Conservation (phyloP, 2,329 filamentous ascomycete genomes). For the Thielaviopsis ethacetica region DNA sequence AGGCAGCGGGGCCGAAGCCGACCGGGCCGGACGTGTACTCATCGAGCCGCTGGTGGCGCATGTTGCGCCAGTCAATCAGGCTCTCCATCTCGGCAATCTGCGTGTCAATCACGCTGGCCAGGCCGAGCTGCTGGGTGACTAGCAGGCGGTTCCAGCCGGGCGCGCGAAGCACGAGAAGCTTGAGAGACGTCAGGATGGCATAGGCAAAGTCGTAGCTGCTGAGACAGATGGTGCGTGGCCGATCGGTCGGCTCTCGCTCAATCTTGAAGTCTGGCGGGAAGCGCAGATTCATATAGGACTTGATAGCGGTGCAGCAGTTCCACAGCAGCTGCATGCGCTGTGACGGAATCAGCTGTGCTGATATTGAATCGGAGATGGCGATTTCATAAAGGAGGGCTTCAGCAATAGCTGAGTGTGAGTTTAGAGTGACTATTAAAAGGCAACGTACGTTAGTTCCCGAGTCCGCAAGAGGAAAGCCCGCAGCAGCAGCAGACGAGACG, state of each 20-base stretch:
- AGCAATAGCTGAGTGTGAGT: slow-evolving; percentile 27
- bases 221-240: slow-evolving; percentile 27
- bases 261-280: slow-evolving; percentile 15
- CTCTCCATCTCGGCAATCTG: slow-evolving; percentile 19
- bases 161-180: slow-evolving; percentile 27
- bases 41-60: slow-evolving; percentile 6
- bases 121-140: slow-evolving; percentile 22
- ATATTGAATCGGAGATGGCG: slow-evolving; percentile 23
- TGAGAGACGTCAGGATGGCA: slow-evolving; percentile 28
- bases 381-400: slow-evolving; percentile 32
- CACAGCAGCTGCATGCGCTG: slow-evolving; percentile 30
- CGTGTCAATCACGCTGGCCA: slow-evolving; percentile 18
- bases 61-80: slow-evolving; percentile 15
- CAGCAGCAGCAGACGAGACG: neutral
- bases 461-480: neutral
- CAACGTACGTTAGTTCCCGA: too few relatives aligned
- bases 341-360: slow-evolving; percentile 19
- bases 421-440: slow-evolving; percentile 20
- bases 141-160: slow-evolving; percentile 29
- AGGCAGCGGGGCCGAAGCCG: neutral
- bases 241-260: slow-evolving; percentile 16
- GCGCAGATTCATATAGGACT: slow-evolving; percentile 24
- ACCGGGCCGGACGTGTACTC: neutral
- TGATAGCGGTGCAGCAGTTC: slow-evolving; percentile 25
- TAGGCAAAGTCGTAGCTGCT: slow-evolving; percentile 31